These are phyloP conservation scores for Clonostachys rosea DNA, from an alignment of 2,329 filamentous ascomycete genomes.

Conservation along the genomic window DNA sequence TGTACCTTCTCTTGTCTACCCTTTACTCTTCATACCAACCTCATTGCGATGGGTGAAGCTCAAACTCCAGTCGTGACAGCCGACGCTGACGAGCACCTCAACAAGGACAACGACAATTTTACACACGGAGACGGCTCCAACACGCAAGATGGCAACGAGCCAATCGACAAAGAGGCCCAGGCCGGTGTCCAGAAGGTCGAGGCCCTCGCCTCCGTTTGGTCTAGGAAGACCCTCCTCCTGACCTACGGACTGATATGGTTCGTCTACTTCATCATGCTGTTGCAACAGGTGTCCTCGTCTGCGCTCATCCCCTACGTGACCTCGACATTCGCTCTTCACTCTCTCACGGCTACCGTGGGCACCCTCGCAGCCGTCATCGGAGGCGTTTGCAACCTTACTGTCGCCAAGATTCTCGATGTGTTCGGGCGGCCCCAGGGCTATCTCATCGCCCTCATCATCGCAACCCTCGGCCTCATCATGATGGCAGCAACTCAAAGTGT, in stretches of 20 bases:
- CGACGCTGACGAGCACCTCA: too few species aligned
- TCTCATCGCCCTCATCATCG: constrained; percentile 42
- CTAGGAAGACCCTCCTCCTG: constrained; percentile 1
- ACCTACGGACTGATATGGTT: constrained; percentile 7
- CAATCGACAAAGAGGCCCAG: neutral
- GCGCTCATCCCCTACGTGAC: constrained; percentile 40
- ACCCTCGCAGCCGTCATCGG: constrained; percentile 48
- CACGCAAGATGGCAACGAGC: too few species aligned
- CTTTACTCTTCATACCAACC: too few species aligned
- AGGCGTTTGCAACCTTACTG: constrained; percentile 56
- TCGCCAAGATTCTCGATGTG: constrained; percentile 62
- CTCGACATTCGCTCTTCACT: constrained; percentile 43
- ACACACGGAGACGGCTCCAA: too few species aligned
- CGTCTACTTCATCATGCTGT: constrained; percentile 11
- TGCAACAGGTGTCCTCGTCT: constrained; percentile 15
- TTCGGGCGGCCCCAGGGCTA: constrained; percentile 62
- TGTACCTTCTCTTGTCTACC: too few species aligned
- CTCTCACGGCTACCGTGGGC: constrained; percentile 42
- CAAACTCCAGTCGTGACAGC: too few species aligned
- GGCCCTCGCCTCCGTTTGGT: constrained; percentile 12
- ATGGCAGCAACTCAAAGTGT: constrained; percentile 61
- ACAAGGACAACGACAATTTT: too few species aligned
- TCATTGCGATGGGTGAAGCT: too few species aligned
- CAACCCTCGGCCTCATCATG: constrained; percentile 51
- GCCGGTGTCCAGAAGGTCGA: constrained; percentile 12